Evolutionary conservation across 306 rosid genomes (phyloP), one percentile per base, ranked within the genome.

Genomic region (Cucumis hystrix): DNA sequence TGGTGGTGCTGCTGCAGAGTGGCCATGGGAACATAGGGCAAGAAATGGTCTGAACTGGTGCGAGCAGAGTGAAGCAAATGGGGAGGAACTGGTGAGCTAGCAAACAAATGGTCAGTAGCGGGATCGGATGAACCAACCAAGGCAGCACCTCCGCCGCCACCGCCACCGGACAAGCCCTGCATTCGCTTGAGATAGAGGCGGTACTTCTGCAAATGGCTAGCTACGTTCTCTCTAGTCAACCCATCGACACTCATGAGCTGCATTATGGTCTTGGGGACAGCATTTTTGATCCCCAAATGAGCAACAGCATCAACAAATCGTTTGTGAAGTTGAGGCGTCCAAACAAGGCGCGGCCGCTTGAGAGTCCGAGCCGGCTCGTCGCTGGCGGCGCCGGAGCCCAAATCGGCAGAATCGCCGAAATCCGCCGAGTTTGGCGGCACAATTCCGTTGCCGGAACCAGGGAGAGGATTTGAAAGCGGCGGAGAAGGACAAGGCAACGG

Each of bases 191-290:
- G 89, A 67, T 95, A 95, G 55, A 95, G 99, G 4, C 98, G 88
- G 83, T 95, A 95, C 83, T 95, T 95, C 72, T 95, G 98, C 79
- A 95, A 72, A 85, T 95, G 98, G 74, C 97, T 92, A 7, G 98
- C 98, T 1, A 95, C 98, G 84, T 95, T 95, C 76, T 95, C 98
- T 6, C 98, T 58, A 11, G 98, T 95, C 76, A 95, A 83, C n/a
- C 98, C 98, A 20, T 95, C 98, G 6, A 95, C 97, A 77, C 97
- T 92, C 98, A 95, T 95, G 33, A 95, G 93, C 97, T 95, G 98
- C 98, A 95, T 95, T 90, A 95, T 95, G 58, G 97, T 95, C 86
- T 95, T 95, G 58, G 98, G 98, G 4, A 95, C 98, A 7, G 98
- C 98, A 80, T 92, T 95, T 83, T 94, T 92, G 39, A 92, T 92